Percentiles rank a stretch among this genome's conserved stretches.
These are phyloP conservation scores for Cutaneotrichosporon sp. DNA, from an alignment of 1,284 basidiomycete genomes.

Conservation along the genomic window DNA sequence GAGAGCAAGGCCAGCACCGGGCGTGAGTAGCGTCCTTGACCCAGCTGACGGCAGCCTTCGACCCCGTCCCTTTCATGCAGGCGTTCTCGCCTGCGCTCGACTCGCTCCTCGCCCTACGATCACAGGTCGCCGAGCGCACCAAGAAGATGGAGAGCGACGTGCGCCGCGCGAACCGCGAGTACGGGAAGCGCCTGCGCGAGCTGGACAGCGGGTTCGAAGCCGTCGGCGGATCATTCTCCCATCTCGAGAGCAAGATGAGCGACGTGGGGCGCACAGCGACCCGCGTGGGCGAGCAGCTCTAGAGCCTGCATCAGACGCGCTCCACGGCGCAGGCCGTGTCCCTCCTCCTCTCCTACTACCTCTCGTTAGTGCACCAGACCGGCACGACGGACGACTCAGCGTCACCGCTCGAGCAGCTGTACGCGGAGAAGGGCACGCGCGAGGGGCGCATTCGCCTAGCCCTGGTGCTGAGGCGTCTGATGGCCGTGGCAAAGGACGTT, in stretches of 20 bases:
- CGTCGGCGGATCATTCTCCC: slow-evolving; percentile 77
- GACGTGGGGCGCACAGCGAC: slow-evolving; percentile 94
- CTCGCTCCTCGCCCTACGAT: slow-evolving; percentile 76
- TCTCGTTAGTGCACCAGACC: slow-evolving; percentile 85
- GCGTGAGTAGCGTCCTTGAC: slow-evolving; percentile 59
- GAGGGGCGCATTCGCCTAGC: slow-evolving; percentile 88
- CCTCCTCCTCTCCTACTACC: slow-evolving; percentile 93
- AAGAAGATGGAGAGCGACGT: slow-evolving; percentile 92
- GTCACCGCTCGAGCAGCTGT: slow-evolving; percentile 47
- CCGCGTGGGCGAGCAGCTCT: slow-evolving; percentile 94
- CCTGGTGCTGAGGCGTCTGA: slow-evolving; percentile 81
- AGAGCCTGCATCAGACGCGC: slow-evolving; percentile 88
- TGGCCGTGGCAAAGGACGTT: slow-evolving; percentile 81
- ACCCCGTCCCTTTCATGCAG: slow-evolving; percentile 87
- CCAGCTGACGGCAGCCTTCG: slow-evolving; percentile 66
- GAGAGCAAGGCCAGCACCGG: slow-evolving; percentile 79
- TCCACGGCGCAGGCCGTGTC: slow-evolving; percentile 92
- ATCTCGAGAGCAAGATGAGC: slow-evolving; percentile 83
- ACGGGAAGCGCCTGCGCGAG: slow-evolving; percentile 89
- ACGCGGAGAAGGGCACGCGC: slow-evolving; percentile 62
- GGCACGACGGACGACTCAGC: slow-evolving; percentile 58
- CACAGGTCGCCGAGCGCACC: slow-evolving; percentile 83
- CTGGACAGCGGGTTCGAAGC: slow-evolving; percentile 89
- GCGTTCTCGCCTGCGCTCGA: slow-evolving; percentile 91
- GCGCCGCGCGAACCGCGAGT: slow-evolving; percentile 85